Base-by-base conservation (phyloP, 1,284 basidiomycete species). In the Ustanciosporium gigantosporum region DNA sequence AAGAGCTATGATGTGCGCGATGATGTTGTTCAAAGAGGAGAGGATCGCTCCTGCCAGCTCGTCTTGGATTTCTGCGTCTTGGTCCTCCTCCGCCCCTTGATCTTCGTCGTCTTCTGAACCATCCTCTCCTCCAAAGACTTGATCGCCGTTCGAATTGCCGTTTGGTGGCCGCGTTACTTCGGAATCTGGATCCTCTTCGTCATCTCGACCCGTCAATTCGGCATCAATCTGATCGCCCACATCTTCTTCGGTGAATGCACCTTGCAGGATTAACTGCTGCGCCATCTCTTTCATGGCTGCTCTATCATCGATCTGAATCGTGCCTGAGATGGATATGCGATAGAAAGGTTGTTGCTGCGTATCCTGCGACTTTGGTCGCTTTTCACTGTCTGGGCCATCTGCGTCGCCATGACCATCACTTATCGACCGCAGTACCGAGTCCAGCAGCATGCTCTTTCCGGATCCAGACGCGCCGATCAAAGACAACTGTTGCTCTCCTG, bases 401-500 rank as follows among this genome's bases (percentile, higher is more conserved):
- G n/a, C n/a, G n/a, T n/a, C n/a, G n/a, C n/a, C n/a, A n/a, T n/a
- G n/a, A n/a, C n/a, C n/a, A n/a, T n/a, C n/a, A n/a, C n/a, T n/a
- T 22, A 73, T 39, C 0, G 45, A 38, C 0, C 46, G 25, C 2
- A 76, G 50, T n/a, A 68, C 68, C 2, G 70, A 71, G 13, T 72
- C 49, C 5, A 74, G 50, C 2, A 76, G 52, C 36, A 68, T 16
- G 2, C 34, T 32, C 41, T 75, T 76, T 0, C 74, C 74, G 6
- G 62, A 48, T 1, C 74, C 74, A 2, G 51, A 35, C 4, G 68
- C 55, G 13, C 74, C 74, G 32, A 75, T 51, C 15, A 76, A 43
- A 76, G 46, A 17, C 60, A 66, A 40, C 73, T 75, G 27, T 76
- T 76, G 29, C 73, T 69, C 44, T 75, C 68, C 20, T 65, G 60